These are phyloP conservation scores for Lipomyces anomalus DNA, from an alignment of 805 yeast species.

Conservation along the genomic window DNA sequence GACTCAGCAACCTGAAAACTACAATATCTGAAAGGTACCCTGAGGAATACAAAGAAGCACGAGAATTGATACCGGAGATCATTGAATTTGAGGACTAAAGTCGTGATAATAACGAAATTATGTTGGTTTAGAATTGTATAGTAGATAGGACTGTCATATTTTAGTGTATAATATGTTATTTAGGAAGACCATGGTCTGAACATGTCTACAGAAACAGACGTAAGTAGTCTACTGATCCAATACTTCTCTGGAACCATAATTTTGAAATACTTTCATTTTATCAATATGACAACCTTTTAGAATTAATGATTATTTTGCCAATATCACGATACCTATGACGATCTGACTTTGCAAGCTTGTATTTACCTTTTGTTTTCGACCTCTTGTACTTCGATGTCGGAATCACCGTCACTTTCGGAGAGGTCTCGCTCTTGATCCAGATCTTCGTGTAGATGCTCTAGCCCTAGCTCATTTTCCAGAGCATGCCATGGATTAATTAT, in stretches of 20 bases:
- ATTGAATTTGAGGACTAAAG: constrained; percentile 16
- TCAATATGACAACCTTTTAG: too few relatives aligned
- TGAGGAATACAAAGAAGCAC: constrained; percentile 13
- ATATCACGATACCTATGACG: neutral
- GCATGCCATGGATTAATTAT: constrained; percentile 18
- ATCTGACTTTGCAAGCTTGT: neutral
- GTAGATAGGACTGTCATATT: too few relatives aligned
- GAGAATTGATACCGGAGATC: constrained; percentile 22
- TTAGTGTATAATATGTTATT: neutral
- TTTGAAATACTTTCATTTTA: too few relatives aligned
- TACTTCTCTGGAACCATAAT: too few relatives aligned
- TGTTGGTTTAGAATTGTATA: too few relatives aligned
- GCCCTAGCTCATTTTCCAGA: constrained; percentile 12
- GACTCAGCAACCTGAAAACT: constrained; percentile 7
- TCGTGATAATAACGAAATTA: too few relatives aligned
- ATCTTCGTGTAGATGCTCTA: constrained; percentile 12
- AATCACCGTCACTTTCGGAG: neutral
- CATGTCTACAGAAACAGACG: too few relatives aligned
- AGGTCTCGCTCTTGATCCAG: constrained; percentile 2
- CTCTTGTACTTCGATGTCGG: neutral
- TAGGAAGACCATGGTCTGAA: neutral
- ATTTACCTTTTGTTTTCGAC: neutral
- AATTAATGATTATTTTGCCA: too few relatives aligned
- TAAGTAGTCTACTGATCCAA: too few relatives aligned
- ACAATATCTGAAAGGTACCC: constrained; percentile 10